These are phyloP conservation scores for Misopates orontium DNA, from an alignment of 257 asterid species.

Conservation along the genomic window DNA sequence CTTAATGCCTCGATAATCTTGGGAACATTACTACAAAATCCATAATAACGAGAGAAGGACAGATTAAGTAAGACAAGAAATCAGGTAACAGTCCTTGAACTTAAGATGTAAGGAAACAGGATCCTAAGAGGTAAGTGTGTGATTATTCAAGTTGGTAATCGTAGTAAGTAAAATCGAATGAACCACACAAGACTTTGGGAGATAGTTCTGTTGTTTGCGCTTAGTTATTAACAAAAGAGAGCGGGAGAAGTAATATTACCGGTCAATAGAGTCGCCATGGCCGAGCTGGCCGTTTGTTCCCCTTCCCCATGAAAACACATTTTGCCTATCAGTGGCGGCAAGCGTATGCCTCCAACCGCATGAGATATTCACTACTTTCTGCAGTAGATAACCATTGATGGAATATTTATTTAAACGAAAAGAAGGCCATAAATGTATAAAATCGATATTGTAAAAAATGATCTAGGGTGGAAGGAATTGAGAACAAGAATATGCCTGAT, in stretches of 20 bases:
- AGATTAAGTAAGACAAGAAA: no score
- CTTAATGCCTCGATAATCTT: slow-evolving; percentile 82
- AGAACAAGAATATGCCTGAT: slow-evolving; percentile 54
- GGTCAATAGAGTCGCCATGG: slow-evolving; percentile 80
- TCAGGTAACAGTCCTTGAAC: no score
- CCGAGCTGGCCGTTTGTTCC: slow-evolving; percentile 99
- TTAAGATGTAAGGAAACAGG: no score
- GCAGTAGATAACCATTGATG: slow-evolving; percentile 21
- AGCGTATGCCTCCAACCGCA: slow-evolving; percentile 99
- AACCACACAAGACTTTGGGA: no score
- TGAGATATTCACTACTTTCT: slow-evolving; percentile 79
- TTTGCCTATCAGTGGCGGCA: slow-evolving; percentile 76
- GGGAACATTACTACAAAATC: slow-evolving; percentile 65
- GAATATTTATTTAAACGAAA: neutral
- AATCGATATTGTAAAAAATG: no score
- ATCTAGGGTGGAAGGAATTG: neutral
- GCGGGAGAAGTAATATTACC: slow-evolving; percentile 42
- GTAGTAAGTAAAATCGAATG: no score
- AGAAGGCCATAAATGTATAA: no score
- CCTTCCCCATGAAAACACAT: slow-evolving; percentile 96
- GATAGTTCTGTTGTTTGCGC: no score
- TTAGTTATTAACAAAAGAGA: no score
- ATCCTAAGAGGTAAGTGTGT: no score
- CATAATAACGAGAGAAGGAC: neutral
- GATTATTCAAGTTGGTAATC: no score